Base-by-base conservation (phyloP, 257 asterid genomes). In the Leptodermis oblonga region DNA sequence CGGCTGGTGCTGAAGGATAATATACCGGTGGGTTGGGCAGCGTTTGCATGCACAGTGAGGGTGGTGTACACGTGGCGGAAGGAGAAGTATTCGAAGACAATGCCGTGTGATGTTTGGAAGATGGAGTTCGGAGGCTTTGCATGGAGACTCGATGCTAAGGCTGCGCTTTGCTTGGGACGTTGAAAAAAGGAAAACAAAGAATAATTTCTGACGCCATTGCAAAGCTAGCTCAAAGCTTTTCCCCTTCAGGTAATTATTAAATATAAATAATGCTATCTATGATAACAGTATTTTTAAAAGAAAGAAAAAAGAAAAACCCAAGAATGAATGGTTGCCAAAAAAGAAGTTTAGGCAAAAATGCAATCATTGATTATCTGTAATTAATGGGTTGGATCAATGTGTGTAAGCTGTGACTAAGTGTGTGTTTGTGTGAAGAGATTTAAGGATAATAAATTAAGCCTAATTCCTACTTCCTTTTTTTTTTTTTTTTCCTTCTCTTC, bases 71-170 rank as follows among this genome's bases (percentile, higher is more conserved):
- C 83, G 22, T 62, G 81, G 71, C 69, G 65, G 10, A 72, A 62
- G 42, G 82, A 77, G 82, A 80, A 75, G 61, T 70, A 69, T 10
- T 31, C 81, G 0, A 65, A 72, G 60, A 77, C 78, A 70, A 78
- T 83, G 87, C 87, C 87, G 20, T 83, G 87, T 70, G 87, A 83
- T 59, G 85, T 80, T 14, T 83, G 85, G 87, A 77, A 68, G 83
- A 80, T 83, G 87, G 85, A 83, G 4, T 80, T 70, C 63, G 87
- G 87, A 1, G 87, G 87, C 70, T 80, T 77, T 77, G 87, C 87
- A 72, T 83, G 87, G 87, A 77, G 85, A 71, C 82, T 83, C 59
- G 87, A 83, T 48, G 70, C 84, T 18, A 62, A 58, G 54, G 83
- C 87, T 68, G 85, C 85, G 15, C 85, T 82, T 20, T 69, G 72